These are phyloP conservation scores for Sporothrix mexicana DNA, from an alignment of 2,329 filamentous ascomycete species.

Conservation along the genomic window DNA sequence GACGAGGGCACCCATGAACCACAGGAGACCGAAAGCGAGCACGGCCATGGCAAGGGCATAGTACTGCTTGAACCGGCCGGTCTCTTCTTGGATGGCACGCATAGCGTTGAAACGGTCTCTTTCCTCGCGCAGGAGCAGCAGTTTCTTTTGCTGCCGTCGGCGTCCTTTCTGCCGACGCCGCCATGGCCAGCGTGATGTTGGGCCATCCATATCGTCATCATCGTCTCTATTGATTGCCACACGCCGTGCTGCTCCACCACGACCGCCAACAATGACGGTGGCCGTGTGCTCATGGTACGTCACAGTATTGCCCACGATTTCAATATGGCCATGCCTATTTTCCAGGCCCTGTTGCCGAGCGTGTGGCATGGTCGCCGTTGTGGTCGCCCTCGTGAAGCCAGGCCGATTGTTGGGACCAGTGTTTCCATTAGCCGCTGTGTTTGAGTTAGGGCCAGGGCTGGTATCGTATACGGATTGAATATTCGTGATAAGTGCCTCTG, in stretches of 20 bases:
- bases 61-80: conserved; percentile 65
- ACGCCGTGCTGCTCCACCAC: conserved; percentile 40
- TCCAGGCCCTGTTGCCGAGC: neutral
- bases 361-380: neutral
- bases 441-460: neutral
- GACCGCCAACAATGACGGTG: conserved; percentile 37
- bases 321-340: conserved; percentile 44
- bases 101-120: conserved; percentile 69
- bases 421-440: neutral
- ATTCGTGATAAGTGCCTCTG: neutral
- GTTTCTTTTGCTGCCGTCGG: conserved; percentile 45
- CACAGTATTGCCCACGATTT: conserved; percentile 45
- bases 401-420: neutral
- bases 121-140: conserved; percentile 62
- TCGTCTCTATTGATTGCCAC: conserved; percentile 39
- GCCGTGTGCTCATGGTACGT: conserved; percentile 44
- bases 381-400: neutral
- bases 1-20: conserved; percentile 68
- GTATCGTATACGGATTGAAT: too few species aligned
- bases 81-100: conserved; percentile 67
- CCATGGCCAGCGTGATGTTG: conserved; percentile 29
- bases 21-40: conserved; percentile 65
- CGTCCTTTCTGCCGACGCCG: conserved; percentile 36
- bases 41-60: conserved; percentile 63
- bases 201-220: conserved; percentile 31